Conservation (phyloP, 148 eudicot species). For the Rhododendron vialii region DNA sequence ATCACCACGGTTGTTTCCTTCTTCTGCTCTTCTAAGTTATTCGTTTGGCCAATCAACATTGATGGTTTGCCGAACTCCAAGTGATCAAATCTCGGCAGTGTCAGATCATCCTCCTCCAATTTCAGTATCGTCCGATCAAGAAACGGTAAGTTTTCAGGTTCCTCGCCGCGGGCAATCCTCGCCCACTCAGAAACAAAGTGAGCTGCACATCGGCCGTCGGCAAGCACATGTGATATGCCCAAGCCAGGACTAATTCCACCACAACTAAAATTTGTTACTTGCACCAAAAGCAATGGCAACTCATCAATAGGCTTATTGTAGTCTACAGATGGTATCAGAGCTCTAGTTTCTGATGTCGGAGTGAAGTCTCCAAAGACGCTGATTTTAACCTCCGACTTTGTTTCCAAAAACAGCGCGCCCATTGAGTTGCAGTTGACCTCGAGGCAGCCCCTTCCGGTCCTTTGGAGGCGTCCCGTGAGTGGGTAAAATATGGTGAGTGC, state of each 20-base stretch:
- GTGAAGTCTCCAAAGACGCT: too few relatives aligned
- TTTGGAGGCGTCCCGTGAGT: too few relatives aligned
- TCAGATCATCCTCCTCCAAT: not conserved
- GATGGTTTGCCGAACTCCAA: constrained; percentile 11
- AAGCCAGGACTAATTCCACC: constrained; percentile 40
- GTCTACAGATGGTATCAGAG: too few relatives aligned
- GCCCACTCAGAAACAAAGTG: constrained; percentile 46
- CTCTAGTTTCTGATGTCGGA: too few relatives aligned
- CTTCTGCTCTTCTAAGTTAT: constrained; percentile 7
- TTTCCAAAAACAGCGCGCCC: too few relatives aligned
- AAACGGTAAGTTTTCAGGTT: constrained; percentile 17
- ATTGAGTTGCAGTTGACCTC: too few relatives aligned
- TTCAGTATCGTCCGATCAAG: constrained; percentile 24
- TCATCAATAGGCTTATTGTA: too few relatives aligned
- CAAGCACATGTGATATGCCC: constrained; percentile 28
- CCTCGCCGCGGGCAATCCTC: constrained; percentile 32
- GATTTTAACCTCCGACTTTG: too few relatives aligned
- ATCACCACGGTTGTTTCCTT: not conserved
- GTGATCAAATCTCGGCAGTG: not conserved
- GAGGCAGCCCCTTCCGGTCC: too few relatives aligned
- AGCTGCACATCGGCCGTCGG: constrained; percentile 31
- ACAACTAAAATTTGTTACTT: constrained; percentile 18
- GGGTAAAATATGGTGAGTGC: too few relatives aligned
- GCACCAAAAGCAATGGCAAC: constrained; percentile 1
- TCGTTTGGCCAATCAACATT: constrained; percentile 10